These are phyloP conservation scores for Antitrichia curtipendula DNA, from an alignment of 225 moss, liverwort and hornwort species.

Conservation along the genomic window DNA sequence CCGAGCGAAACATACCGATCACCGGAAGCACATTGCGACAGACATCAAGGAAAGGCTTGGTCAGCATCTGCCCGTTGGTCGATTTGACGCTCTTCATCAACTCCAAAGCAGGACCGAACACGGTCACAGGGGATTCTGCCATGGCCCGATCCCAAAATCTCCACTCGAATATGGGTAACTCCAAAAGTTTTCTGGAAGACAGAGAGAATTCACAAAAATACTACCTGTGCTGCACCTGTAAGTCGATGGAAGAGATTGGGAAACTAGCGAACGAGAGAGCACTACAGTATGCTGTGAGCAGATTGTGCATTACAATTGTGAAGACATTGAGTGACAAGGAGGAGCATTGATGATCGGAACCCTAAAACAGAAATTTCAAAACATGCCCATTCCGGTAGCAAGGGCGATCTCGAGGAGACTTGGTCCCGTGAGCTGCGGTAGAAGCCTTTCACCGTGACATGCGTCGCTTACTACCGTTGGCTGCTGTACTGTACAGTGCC, in stretches of 20 bases:
- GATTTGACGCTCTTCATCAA: conserved; percentile 58
- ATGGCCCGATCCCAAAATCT: background rate
- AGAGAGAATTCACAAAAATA: background rate
- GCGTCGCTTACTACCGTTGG: background rate
- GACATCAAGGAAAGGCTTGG: conserved; percentile 77
- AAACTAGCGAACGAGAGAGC: background rate
- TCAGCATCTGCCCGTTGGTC: conserved; percentile 45
- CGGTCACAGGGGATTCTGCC: conserved; percentile 35
- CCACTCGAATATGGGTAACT: background rate
- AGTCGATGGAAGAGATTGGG: background rate
- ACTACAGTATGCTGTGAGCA: background rate
- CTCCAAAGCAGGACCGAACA: conserved; percentile 79
- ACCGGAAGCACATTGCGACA: conserved; percentile 92
- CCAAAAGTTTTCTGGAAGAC: background rate
- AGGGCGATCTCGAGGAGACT: background rate
- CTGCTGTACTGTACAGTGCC: no score
- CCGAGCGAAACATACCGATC: conserved; percentile 29
- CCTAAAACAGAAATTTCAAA: background rate
- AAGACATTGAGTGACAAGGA: background rate
- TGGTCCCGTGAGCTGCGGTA: background rate
- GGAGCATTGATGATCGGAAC: background rate
- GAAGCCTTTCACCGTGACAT: background rate
- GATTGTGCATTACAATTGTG: background rate
- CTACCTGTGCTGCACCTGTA: background rate
- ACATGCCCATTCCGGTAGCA: background rate